Evolutionary conservation across 768 basidiomycete genomes (phyloP).

Genomic region (Leccinum disarticulatum): DNA sequence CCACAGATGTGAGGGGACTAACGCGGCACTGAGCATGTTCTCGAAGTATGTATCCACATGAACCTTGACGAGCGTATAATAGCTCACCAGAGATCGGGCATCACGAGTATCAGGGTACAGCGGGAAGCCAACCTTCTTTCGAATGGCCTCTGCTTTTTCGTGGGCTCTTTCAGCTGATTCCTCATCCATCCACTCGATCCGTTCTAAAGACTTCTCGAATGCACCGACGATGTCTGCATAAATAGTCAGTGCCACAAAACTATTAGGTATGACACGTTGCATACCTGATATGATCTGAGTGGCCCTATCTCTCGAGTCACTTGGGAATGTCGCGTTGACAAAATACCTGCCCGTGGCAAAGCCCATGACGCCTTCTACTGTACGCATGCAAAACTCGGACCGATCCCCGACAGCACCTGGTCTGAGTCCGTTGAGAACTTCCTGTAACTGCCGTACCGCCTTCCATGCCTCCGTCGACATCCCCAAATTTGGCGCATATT

Average conservation of each 20-base stretch:
- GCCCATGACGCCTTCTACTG: slow-evolving; percentile 75
- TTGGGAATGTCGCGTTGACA: slow-evolving; percentile 78
- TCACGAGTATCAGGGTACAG: slow-evolving; percentile 77
- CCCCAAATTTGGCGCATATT: slow-evolving; percentile 70
- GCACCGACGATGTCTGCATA: slow-evolving; percentile 71
- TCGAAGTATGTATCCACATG: slow-evolving; percentile 75
- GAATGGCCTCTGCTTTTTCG: slow-evolving; percentile 61
- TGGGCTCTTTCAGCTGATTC: slow-evolving; percentile 78
- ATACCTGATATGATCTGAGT: slow-evolving; percentile 79
- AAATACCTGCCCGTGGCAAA: slow-evolving; percentile 89
- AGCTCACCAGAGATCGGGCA: slow-evolving; percentile 65
- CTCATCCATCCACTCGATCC: slow-evolving; percentile 91
- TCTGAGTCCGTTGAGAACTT: slow-evolving; percentile 79
- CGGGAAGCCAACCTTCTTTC: slow-evolving; percentile 93
- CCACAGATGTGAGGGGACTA: slow-evolving; percentile 6
- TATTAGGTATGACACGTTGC: slow-evolving; percentile 8
- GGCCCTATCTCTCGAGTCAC: slow-evolving; percentile 76
- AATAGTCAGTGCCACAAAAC: neutral
- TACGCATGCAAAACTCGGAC: slow-evolving; percentile 75
- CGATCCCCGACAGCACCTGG: slow-evolving; percentile 84
- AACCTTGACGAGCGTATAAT: slow-evolving; percentile 72
- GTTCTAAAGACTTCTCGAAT: slow-evolving; percentile 73
- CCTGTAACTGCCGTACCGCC: slow-evolving; percentile 65
- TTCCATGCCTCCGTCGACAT: slow-evolving; percentile 76
- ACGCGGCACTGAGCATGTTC: slow-evolving; percentile 72